Evolutionary conservation across 768 basidiomycete species (phyloP).

Genomic region (Tephrocybe sp.): DNA sequence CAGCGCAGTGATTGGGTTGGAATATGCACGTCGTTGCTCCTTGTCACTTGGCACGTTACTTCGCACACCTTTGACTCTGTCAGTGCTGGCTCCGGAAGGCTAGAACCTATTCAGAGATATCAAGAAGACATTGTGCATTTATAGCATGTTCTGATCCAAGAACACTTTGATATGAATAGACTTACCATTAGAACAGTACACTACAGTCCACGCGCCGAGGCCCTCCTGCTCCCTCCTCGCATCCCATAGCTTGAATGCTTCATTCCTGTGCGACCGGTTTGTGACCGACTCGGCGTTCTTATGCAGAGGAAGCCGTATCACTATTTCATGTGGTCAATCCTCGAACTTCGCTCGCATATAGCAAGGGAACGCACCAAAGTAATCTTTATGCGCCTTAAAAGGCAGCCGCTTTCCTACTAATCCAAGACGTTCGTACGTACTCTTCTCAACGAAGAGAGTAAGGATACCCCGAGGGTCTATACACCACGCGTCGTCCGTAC

Average conservation of each 20-base stretch:
- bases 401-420: slow-evolving; percentile 54
- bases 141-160: background rate
- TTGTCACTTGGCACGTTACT: slow-evolving; percentile 24
- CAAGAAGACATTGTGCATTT: slow-evolving; percentile 3
- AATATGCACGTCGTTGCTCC: slow-evolving; percentile 35
- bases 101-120: slow-evolving; percentile 9
- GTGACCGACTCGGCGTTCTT: slow-evolving; percentile 34
- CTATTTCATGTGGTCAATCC: slow-evolving; percentile 28
- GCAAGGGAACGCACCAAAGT: slow-evolving; percentile 40
- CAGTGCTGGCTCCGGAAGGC: slow-evolving; percentile 22
- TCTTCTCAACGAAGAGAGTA: slow-evolving; percentile 53
- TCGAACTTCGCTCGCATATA: background rate
- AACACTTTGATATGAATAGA: background rate
- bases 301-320: slow-evolving; percentile 44
- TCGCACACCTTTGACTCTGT: slow-evolving; percentile 13
- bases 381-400: slow-evolving; percentile 47
- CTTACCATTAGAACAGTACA: slow-evolving; percentile 33
- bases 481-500: slow-evolving; percentile 63
- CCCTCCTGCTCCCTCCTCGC: slow-evolving; percentile 30
- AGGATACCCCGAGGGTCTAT: slow-evolving; percentile 61
- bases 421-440: slow-evolving; percentile 60
- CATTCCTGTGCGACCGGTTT: slow-evolving; percentile 35
- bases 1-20: slow-evolving; percentile 34
- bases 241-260: slow-evolving; percentile 52
- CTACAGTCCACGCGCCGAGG: slow-evolving; percentile 42